Base-by-base conservation (phyloP, 2,329 filamentous ascomycete species). In the Aschersonia sp. region DNA sequence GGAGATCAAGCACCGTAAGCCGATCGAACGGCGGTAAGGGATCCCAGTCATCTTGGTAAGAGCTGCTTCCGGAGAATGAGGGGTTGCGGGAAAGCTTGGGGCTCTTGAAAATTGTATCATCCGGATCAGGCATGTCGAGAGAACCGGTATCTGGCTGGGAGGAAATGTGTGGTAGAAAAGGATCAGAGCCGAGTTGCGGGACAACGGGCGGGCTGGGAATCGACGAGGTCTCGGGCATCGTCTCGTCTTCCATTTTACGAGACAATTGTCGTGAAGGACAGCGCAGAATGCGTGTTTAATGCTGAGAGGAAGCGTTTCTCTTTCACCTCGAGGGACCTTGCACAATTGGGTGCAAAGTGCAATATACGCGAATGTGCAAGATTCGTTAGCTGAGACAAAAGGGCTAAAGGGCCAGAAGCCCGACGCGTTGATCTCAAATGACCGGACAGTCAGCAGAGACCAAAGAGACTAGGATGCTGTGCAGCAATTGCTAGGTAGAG, bases 1-100 rank as follows among this genome's bases (percentile, higher is more conserved):
- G 77, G 45, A 98, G 74, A 60, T 98, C 92, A 57, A 98, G 87
- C 49, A 97, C 79, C 40, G 85, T 89, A 47, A 98, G 72, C 46
- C 87, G 84, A 62, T 98, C 92, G 30, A 95, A 71, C 1, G 90
- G 89, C 8, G 89, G 87, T 52, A 94, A 84, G 29, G 79, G 73
- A 52, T 94, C 87, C 77, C 86, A 92, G 60, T 90, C 87, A 56
- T 92, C 86, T 49, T 92, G 85, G 58, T 87, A 87, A n/a, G 80
- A 83, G 62, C 82, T 87, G 64, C 81, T 87, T 45, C 79, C 81
- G n/a, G 86, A 88, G 62, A 88, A 88, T 12, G 88, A 94, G 12
- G 77, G 73, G 48, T 84, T 83, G 50, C 88, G 79, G 6, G 88
- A 94, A 44, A 88, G 67, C 52, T 70, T 59, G 45, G 79, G 69